Evolutionary conservation across 2,329 filamentous ascomycete species (phyloP), one percentile per base, ranked within the genome.

Genomic region (Alternaria infectoria): DNA sequence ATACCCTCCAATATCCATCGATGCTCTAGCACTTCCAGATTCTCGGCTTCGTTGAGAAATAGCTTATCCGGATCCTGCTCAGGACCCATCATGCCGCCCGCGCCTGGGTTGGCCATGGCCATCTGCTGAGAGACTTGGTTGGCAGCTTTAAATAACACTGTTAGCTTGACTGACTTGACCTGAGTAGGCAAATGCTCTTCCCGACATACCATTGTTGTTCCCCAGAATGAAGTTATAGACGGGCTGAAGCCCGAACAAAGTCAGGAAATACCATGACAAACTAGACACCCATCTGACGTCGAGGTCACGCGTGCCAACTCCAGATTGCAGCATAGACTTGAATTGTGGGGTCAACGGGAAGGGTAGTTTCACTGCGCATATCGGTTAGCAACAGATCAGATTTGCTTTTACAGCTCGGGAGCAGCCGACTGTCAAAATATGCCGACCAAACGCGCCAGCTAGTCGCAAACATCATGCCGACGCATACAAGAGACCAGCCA

Each of bases 251-350:
- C 96, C 96, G 79, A 99, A 98, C 68, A 99, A 90, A 76, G 96
- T 98, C 70, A 99, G 84, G 78, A 99, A 98, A 84, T 99, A 99
- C 94, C 96, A 99, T 64, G 93, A 97, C 80, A 99, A 90, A 81
- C 93, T 97, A 1, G 94, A 97, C 82, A 99, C 97, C 96, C 96
- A 99, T 81, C 95, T 88, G 11, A 97, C 96, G 77, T 99, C 96
- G 83, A 99, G 90, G 79, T 99, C 96, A 75, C 90, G 91, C 25
- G 96, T 99, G 68, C 93, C 93, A 47, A 99, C 95, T 74, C 96
- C 96, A 45, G 95, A 95, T 83, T 99, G 96, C 57, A 99, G 86
- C 96, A 99, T 99, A 71, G 93, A 96, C 86, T 99, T 99, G 87
- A 99, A 99, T 80, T 97, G 96, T 81, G 97, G 94, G 30, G 96